Evolutionary conservation across 306 rosid genomes (phyloP).

Genomic region (Alnus rubra): DNA sequence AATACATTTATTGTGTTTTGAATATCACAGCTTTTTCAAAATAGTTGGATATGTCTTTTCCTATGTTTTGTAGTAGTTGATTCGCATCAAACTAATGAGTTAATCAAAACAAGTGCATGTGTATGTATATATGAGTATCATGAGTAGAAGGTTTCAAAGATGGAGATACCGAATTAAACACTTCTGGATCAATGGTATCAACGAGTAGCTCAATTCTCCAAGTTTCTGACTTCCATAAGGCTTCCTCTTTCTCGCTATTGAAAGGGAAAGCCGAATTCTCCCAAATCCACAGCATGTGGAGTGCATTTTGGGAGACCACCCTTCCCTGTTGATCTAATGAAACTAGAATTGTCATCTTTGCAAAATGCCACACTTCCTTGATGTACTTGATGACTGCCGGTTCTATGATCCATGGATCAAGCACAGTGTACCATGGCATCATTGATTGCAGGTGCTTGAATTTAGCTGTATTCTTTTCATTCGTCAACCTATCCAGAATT

Average conservation of each 20-base stretch:
- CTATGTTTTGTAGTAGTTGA: too few relatives aligned
- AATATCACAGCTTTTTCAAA: too few relatives aligned
- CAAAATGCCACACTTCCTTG: constrained; percentile 64
- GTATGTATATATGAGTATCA: background rate
- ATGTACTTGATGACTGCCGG: constrained; percentile 61
- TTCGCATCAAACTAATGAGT: background rate
- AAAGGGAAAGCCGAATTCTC: constrained; percentile 78
- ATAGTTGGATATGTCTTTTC: too few relatives aligned
- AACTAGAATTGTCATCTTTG: constrained; percentile 69
- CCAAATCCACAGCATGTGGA: constrained; percentile 88
- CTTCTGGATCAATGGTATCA: constrained; percentile 52
- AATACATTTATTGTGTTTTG: too few relatives aligned
- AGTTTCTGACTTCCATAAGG: constrained; percentile 60
- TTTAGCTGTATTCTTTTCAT: constrained; percentile 27
- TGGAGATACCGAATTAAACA: constrained; percentile 54
- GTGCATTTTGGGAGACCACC: constrained; percentile 64
- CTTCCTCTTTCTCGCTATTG: constrained; percentile 62
- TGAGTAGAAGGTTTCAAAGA: background rate
- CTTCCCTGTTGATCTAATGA: constrained; percentile 79
- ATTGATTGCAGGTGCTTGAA: constrained; percentile 52
- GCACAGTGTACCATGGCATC: constrained; percentile 72
- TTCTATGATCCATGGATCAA: constrained; percentile 58
- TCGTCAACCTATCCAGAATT: constrained; percentile 44
- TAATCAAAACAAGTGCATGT: background rate
- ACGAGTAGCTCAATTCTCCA: constrained; percentile 75